Conservation (phyloP, 2,329 filamentous ascomycete species). For the Monilinia fructicola region DNA sequence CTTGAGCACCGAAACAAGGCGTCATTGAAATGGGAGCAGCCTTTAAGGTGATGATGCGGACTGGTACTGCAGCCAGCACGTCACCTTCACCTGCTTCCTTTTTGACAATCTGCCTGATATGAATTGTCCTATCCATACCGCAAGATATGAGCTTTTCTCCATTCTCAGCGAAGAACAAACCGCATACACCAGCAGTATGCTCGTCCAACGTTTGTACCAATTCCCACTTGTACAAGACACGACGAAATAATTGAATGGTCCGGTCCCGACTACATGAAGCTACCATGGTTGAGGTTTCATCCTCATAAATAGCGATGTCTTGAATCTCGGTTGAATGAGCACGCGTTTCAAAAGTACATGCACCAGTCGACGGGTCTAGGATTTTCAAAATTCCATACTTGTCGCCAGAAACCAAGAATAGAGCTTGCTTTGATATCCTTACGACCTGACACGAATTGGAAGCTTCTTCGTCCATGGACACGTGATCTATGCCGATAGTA, state of each 20-base stretch:
- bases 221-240: constrained; percentile 59
- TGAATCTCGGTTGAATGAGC: constrained; percentile 86
- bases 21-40: constrained; percentile 84
- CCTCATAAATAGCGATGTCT: constrained; percentile 71
- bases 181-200: constrained; percentile 82
- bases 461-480: constrained; percentile 50
- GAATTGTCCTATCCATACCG: constrained; percentile 82
- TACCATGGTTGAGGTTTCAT: constrained; percentile 62
- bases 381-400: constrained; percentile 78
- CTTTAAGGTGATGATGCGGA: constrained; percentile 77
- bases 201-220: constrained; percentile 90
- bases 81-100: constrained; percentile 61
- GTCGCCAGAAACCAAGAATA: constrained; percentile 78
- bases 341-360: constrained; percentile 69
- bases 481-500: constrained; percentile 67
- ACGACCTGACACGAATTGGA: constrained; percentile 61
- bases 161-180: constrained; percentile 72
- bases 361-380: constrained; percentile 59
- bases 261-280: constrained; percentile 86
- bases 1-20: constrained; percentile 57
- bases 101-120: constrained; percentile 75
- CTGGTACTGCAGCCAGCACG: constrained; percentile 72
- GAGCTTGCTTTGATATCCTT: constrained; percentile 59
- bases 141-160: constrained; percentile 72
- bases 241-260: constrained; percentile 84